Base-by-base conservation (phyloP, 164 flowering plant species). In the Magnolia sinica region DNA sequence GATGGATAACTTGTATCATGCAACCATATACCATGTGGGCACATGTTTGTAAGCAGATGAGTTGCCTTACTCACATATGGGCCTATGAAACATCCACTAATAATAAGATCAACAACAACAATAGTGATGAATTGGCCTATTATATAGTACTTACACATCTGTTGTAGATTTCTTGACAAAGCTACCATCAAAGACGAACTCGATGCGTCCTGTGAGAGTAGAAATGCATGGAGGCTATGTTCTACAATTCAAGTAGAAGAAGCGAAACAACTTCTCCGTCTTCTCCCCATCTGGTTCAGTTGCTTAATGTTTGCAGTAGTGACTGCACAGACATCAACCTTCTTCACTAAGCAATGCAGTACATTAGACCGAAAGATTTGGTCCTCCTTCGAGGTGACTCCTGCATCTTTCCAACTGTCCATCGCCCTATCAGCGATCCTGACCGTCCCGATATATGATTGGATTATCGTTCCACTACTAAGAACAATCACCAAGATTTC, bases 341-440 rank as follows among this genome's bases (percentile, higher is more conserved):
- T 68, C 45, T 67, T 75, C 76, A 74, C 70, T 14, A 74, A 74
- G n/a, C 76, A 74, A 74, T 23, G 76, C 59, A 74, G 58, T 59
- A 37, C 77, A 23, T 50, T 75, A 71, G 77, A 75, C 45, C 67
- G 72, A 66, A 27, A 66, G 1, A 64, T 74, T 29, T 55, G 58
- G 45, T 37, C 45, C 10, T 18, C 71, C 74, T 74, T 79, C n/a
- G 58, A 61, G 24, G 51, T 82, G 2, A 80, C 84, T 0, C 58
- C 84, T 2, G 84, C 82, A 1, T 29, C 82, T 18, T 73, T 82
- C 16, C 82, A 79, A 45, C 20, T 63, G 23, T 19, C 23, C 8
- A 2, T 16, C 2, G 7, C 20, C 65, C 23, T 16, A 63, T 18
- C 65, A n/a, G 65, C 65, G 1, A 1, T 63, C 8, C 20, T 63